Evolutionary conservation across 140 eudicot genomes (phyloP).

Genomic region (Ambrosia hybrid): DNA sequence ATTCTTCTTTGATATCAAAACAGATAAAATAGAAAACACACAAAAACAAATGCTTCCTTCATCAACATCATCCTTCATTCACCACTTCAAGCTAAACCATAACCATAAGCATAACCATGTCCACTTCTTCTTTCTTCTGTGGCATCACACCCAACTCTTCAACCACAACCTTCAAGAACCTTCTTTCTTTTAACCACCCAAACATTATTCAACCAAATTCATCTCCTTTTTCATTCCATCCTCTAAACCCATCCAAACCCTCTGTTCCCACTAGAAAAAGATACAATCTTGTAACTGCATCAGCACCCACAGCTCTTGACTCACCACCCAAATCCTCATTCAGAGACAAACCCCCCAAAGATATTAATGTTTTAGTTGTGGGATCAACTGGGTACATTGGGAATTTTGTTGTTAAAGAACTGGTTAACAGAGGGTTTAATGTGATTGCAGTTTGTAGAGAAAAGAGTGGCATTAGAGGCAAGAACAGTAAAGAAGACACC

Average conservation of each 20-base stretch:
- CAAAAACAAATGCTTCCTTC: constrained; percentile 4
- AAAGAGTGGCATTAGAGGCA: too few relatives aligned
- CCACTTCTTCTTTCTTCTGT: constrained; percentile 43
- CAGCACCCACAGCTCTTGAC: constrained; percentile 27
- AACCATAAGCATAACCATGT: constrained; percentile 40
- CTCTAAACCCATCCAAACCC: constrained; percentile 33
- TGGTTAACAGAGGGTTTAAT: too few relatives aligned
- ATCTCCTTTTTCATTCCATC: constrained; percentile 27
- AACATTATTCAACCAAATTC: constrained; percentile 45
- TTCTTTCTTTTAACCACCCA: constrained; percentile 36
- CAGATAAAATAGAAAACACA: constrained; percentile 15
- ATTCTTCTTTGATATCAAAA: constrained; percentile 47
- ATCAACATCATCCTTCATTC: constrained; percentile 20
- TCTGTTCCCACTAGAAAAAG: constrained; percentile 33
- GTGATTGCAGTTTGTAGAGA: too few relatives aligned
- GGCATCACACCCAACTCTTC: constrained; percentile 47
- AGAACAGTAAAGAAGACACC: too few relatives aligned
- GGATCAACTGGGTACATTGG: too few relatives aligned
- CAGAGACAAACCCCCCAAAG: too few relatives aligned
- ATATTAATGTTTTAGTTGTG: too few relatives aligned
- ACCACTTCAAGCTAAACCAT: constrained; percentile 24
- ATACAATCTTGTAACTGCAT: constrained; percentile 37
- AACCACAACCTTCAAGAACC: constrained; percentile 43
- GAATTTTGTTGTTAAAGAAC: too few relatives aligned
- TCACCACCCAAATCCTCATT: too few relatives aligned